Evolutionary conservation across 2,329 filamentous ascomycete genomes (phyloP), one percentile per base, ranked within the genome.

Genomic region (Epichloe gansuensis): DNA sequence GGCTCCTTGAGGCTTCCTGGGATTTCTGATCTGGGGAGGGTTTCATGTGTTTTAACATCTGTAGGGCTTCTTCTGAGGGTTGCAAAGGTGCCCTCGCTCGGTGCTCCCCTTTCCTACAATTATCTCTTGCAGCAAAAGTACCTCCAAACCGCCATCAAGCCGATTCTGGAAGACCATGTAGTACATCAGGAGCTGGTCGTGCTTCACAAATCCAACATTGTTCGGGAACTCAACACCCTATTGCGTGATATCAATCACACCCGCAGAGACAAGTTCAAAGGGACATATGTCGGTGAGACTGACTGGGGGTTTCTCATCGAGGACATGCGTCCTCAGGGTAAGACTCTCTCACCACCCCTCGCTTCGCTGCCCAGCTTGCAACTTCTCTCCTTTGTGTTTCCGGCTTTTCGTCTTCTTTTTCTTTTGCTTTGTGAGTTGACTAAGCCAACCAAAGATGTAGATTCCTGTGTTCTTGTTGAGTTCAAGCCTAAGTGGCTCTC

Each of bases 401-500:
- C 11, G 3, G 4, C 5, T 34, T 8, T 4, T 15, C n/a, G 40
- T 9, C 5, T 45, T 44, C 34, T 25, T 31, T 40, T 48, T 50
- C 38, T 23, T 51, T 48, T 52, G 36, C 15, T 43, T 21, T 48
- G n/a, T 31, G 42, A 49, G 36, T 31, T 45, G 9, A 39, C 39
- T n/a, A 21, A 47, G 11, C 21, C 23, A 17, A n/a, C 12, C 8
- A 27, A 50, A 64, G 64, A 66, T 53, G 53, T 60, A 13, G 58
- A 63, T 23, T 59, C 61, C n/a, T 62, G 58, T 52, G 52, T 65
- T 31, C 63, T 85, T 35, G 70, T 87, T 52, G 85, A 91, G 64
- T 85, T 91, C 68, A 93, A 93, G 64, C 87, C 87, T 13, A 93
- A 93, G 67, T 93, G 87, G 87, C 76, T 93, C 27, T 70, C 75